Base-by-base conservation (phyloP, 2,329 filamentous ascomycete genomes). In the Alternaria conjuncta region DNA sequence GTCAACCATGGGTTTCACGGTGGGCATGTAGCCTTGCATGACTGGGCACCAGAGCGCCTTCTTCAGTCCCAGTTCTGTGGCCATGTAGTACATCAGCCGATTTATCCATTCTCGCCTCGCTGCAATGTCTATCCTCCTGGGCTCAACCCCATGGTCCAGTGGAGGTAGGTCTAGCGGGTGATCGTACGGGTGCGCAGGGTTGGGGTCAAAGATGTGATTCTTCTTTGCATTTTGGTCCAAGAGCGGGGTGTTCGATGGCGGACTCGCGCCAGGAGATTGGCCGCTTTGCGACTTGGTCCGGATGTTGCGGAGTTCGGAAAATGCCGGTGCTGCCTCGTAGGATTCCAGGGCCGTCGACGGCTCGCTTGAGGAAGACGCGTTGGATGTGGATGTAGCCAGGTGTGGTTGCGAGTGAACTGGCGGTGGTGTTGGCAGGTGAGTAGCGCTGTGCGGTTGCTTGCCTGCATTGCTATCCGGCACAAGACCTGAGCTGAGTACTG, bases 51-150 rank as follows among this genome's bases (percentile, higher is more conserved):
- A 70, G n/a, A 77, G 32, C 2, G 65, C 75, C 60, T 74, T 75
- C 55, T 73, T 74, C 9, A 77, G 71, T 0, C 75, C 74, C 5
- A 78, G 44, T 23, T 75, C 71, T 2, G 57, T 63, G 1, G 61
- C 74, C 2, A 70, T 49, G 32, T 73, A 78, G 30, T 72, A 75
- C 20, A 75, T 41, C 28, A 76, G 47, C 0, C 68, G 49, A 36
- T 76, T 75, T 9, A 78, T 28, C 75, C 74, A 77, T 49, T 75
- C 72, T 0, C 73, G 57, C 7, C 68, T 51, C 0, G 70, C 73
- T 0, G 62, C 59, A 1, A 78, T 63, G 25, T 78, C 74, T 15
- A 77, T 71, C 1, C 25, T 59, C 18, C 50, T 57, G 3, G 65
- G 58, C 21, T 70, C 61, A 1, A 67, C 62, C 0, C 65, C 66